Base-by-base conservation (phyloP, 257 asterid species). In the Misopates orontium region DNA sequence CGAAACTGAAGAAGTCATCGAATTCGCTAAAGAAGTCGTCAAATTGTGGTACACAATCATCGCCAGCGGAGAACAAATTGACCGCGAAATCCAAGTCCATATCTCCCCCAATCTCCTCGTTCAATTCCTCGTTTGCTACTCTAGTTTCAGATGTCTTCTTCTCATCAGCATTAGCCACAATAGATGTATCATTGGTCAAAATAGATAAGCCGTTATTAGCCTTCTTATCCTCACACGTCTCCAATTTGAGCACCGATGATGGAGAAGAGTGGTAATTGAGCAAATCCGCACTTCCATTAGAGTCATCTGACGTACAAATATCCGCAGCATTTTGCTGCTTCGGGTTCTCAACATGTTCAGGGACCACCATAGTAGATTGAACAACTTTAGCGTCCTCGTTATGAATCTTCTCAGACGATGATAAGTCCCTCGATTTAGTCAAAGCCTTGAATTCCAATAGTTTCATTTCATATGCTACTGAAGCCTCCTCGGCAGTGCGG, bases 401-500 rank as follows among this genome's bases (percentile, higher is more conserved):
- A 0, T 71, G 64, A 23, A 73, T 61, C 67, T 75, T 83, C 15
- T 66, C 79, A 13, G 71, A 41, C 1, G 71, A 72, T 7, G 73
- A 84, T 4, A 73, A 48, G 6, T 75, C 78, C 21, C 45, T 16
- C 50, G 57, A 20, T 14, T 56, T 56, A 14, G 82, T 80, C 78
- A 80, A 36, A 0, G 87, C 82, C 50, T 87, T 87, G 4, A 83
- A 89, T 49, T 91, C 96, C 55, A 85, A 60, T 0, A 92, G 76
- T 58, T 84, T 87, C 8, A 4, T 25, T 71, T 91, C 96, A 16
- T 89, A 89, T 20, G 95, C 98, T 10, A 56, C 25, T 0, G 96
- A 80, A 1, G 98, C 96, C 18, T 85, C 96, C 67, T 82, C 95
- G 0, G 96, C 87, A 5, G 95, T 79, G 39, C 32, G 40, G 66